These are phyloP conservation scores for Lyophyllum atratum DNA, from an alignment of 768 basidiomycete genomes.

Conservation along the genomic window DNA sequence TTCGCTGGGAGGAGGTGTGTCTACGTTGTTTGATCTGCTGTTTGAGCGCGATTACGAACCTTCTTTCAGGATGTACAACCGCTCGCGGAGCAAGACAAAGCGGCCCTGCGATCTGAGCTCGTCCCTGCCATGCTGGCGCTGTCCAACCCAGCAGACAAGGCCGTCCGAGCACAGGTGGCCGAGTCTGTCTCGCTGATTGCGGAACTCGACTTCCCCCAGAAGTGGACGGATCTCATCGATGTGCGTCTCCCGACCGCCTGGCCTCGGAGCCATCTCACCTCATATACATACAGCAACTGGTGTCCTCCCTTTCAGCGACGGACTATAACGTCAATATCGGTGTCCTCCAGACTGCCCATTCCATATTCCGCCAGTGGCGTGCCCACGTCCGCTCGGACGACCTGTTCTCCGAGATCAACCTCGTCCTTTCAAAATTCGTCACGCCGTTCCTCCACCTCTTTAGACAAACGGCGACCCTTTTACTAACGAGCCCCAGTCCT, in stretches of 20 bases:
- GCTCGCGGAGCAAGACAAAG: constrained; percentile 71
- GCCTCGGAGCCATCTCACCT: neutral
- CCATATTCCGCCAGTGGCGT: constrained; percentile 94
- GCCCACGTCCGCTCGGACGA: constrained; percentile 85
- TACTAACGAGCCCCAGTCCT: constrained; percentile 44
- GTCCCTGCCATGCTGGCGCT: constrained; percentile 92
- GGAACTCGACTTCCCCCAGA: constrained; percentile 84
- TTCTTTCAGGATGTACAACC: constrained; percentile 67
- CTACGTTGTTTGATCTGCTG: neutral
- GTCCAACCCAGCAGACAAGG: constrained; percentile 70
- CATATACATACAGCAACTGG: constrained; percentile 72
- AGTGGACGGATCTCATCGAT: constrained; percentile 89
- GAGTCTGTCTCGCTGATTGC: constrained; percentile 94
- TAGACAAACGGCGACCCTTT: constrained; percentile 56
- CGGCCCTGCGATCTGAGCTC: constrained; percentile 69
- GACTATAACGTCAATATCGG: constrained; percentile 88
- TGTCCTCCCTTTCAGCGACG: constrained; percentile 73
- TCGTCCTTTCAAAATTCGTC: constrained; percentile 84
- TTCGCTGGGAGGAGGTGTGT: constrained; percentile 86
- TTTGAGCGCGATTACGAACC: neutral
- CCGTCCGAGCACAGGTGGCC: constrained; percentile 82
- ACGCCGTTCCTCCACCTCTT: constrained; percentile 84
- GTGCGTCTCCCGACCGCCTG: constrained; percentile 45
- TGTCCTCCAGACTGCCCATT: constrained; percentile 92
- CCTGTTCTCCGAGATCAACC: constrained; percentile 89